These are phyloP conservation scores for Coemansia pectinata DNA, from an alignment of 192 early-diverging fungal genomes.

Conservation along the genomic window DNA sequence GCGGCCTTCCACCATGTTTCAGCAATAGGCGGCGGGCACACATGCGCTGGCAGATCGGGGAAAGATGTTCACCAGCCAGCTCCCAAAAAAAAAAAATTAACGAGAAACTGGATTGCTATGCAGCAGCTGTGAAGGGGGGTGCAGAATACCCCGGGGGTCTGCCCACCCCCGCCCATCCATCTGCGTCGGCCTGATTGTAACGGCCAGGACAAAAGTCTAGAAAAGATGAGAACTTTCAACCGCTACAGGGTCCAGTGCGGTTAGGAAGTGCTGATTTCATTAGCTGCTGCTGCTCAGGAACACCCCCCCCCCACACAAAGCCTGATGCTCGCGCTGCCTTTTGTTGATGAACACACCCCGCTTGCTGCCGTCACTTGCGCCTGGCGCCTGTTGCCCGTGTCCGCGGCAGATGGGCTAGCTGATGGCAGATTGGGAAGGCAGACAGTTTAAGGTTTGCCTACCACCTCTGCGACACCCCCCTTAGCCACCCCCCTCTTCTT, in stretches of 20 bases:
- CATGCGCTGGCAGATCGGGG: constrained; percentile 3
- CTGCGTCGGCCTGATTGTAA: constrained; percentile 3
- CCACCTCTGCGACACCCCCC: constrained; percentile 7
- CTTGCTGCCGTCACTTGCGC: background rate
- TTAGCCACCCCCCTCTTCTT: constrained; percentile 3
- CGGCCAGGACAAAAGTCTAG: constrained; percentile 2
- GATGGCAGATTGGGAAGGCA: background rate
- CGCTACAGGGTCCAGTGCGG: constrained; percentile 17
- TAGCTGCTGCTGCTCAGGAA: constrained; percentile 1
- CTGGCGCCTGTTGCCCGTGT: background rate
- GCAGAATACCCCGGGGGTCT: background rate
- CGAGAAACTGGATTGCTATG: background rate
- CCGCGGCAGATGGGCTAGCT: constrained; percentile 7
- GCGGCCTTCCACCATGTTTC: background rate
- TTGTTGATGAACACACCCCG: background rate
- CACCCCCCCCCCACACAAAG: background rate
- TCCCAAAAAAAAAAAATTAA: constrained; percentile 1
- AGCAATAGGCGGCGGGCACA: background rate
- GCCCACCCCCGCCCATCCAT: constrained; percentile 1
- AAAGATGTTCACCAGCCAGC: background rate
- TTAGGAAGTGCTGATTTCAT: constrained; percentile 10
- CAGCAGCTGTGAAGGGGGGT: background rate
- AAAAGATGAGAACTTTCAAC: background rate
- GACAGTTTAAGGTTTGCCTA: constrained; percentile 17
- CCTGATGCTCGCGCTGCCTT: background rate